These are phyloP conservation scores for Paraleonurus japonicus DNA, from an alignment of 257 asterid genomes.

Conservation along the genomic window DNA sequence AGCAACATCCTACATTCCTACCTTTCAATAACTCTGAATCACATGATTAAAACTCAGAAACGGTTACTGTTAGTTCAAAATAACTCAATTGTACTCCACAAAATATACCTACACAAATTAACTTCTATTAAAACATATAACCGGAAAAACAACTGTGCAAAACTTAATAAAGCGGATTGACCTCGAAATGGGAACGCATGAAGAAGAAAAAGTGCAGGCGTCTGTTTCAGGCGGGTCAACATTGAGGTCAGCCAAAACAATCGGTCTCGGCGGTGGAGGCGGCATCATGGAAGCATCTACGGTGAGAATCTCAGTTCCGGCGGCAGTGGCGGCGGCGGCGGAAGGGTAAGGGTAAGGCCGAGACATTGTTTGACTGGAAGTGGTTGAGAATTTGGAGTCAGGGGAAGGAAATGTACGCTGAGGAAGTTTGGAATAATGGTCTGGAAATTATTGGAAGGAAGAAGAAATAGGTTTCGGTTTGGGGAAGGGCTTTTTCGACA, in stretches of 20 bases:
- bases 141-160: neutral
- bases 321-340: conserved; percentile 19
- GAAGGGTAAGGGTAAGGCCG: conserved; percentile 30
- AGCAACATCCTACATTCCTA: neutral
- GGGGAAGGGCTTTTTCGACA: conserved; percentile 31
- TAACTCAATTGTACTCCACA: conserved; percentile 9
- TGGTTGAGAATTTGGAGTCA: conserved; percentile 25
- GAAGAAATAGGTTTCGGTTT: conserved; percentile 44
- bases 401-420: conserved; percentile 11
- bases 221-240: conserved; percentile 69
- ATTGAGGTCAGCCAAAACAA: conserved; percentile 73
- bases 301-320: conserved; percentile 31
- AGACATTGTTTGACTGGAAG: conserved; percentile 27
- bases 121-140: neutral
- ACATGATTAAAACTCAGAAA: neutral
- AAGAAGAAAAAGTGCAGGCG: conserved; percentile 34
- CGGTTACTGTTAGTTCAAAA: neutral
- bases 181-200: conserved; percentile 46
- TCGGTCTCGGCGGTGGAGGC: conserved; percentile 38
- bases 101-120: neutral
- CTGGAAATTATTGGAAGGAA: conserved; percentile 11
- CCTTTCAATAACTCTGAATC: neutral
- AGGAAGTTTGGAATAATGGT: neutral
- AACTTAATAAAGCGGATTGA: conserved; percentile 10
- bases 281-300: conserved; percentile 34